A percentile compares a stretch with the other conserved stretches of the same genome.
These are phyloP conservation scores for Heliamphora exappendiculata DNA, from an alignment of 148 eudicot species.

Conservation along the genomic window DNA sequence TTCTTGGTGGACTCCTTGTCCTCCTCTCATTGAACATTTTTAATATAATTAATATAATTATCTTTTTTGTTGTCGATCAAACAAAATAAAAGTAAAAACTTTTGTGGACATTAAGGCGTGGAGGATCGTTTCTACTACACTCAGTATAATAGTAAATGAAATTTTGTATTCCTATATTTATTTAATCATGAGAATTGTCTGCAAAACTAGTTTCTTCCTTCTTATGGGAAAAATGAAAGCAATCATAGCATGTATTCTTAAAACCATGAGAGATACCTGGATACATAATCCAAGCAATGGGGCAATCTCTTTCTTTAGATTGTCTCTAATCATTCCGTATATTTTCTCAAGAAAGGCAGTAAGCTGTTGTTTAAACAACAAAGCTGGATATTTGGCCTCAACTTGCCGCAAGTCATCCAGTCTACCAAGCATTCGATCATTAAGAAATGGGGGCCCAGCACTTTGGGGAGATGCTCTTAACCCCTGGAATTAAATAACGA, in stretches of 20 bases:
- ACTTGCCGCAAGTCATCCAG: constrained; percentile 79
- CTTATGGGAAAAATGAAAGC: background rate
- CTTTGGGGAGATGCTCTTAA: constrained; percentile 79
- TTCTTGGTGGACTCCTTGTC: too few species aligned
- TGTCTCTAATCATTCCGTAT: constrained; percentile 96
- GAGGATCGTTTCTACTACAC: too few species aligned
- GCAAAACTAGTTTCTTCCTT: background rate
- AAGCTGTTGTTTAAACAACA: constrained; percentile 90
- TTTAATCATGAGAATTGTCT: background rate
- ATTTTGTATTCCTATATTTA: too few species aligned
- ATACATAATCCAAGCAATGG: constrained; percentile 90
- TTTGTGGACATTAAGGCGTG: too few species aligned
- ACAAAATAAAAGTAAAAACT: too few species aligned
- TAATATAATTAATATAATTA: too few species aligned
- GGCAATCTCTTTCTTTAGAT: constrained; percentile 92
- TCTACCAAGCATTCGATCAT: constrained; percentile 59
- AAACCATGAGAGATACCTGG: constrained; percentile 46
- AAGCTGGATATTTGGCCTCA: constrained; percentile 97
- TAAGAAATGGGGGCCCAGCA: constrained; percentile 66
- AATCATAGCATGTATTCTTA: background rate
- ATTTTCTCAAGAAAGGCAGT: constrained; percentile 98
- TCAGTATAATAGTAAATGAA: too few species aligned
- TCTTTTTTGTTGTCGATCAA: too few species aligned
- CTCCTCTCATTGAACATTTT: too few species aligned
- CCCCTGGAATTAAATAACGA: constrained; percentile 33